phyloP scores from a whole-genome alignment of 768 basidiomycete species.

The Myochromella boudieri region DNA sequence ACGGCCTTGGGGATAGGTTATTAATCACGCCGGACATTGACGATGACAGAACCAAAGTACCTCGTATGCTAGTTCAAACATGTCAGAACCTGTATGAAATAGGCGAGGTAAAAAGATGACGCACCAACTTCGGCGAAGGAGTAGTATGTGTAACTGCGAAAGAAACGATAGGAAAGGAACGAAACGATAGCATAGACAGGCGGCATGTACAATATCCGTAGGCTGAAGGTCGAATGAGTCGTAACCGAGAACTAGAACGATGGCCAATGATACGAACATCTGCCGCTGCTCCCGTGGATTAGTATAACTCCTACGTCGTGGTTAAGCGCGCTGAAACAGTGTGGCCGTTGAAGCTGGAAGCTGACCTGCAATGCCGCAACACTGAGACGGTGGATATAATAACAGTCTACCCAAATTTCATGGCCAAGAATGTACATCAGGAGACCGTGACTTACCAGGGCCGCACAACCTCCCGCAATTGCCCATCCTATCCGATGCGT shows the following conservation, averaged over 20 bases:
- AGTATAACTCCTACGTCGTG: constrained; percentile 60
- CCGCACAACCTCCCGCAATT: constrained; percentile 61
- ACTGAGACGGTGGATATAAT: constrained; percentile 59
- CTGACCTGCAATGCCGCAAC: constrained; percentile 63
- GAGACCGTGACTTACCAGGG: constrained; percentile 38
- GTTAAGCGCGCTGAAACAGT: background rate
- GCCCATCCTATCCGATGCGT: constrained; percentile 72
- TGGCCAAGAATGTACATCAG: too few species aligned
- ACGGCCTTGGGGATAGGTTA: constrained; percentile 59
- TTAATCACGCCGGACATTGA: background rate
- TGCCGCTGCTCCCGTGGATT: constrained; percentile 76
- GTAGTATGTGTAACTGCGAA: constrained; percentile 65
- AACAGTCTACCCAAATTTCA: constrained; percentile 50
- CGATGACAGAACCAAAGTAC: constrained; percentile 29
- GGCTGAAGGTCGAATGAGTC: constrained; percentile 30
- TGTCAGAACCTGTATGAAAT: background rate
- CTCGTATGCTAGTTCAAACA: constrained; percentile 56
- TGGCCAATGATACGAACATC: constrained; percentile 48
- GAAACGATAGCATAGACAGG: constrained; percentile 79
- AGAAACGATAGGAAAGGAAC: constrained; percentile 85
- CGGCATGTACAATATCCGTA: constrained; percentile 87
- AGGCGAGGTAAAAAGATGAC: constrained; percentile 10
- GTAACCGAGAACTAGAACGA: background rate
- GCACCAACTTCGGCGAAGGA: constrained; percentile 45
- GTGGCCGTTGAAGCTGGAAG: too few species aligned